Conservation (phyloP, 139 green algal genomes). For the Klebsormidium nitens region DNA sequence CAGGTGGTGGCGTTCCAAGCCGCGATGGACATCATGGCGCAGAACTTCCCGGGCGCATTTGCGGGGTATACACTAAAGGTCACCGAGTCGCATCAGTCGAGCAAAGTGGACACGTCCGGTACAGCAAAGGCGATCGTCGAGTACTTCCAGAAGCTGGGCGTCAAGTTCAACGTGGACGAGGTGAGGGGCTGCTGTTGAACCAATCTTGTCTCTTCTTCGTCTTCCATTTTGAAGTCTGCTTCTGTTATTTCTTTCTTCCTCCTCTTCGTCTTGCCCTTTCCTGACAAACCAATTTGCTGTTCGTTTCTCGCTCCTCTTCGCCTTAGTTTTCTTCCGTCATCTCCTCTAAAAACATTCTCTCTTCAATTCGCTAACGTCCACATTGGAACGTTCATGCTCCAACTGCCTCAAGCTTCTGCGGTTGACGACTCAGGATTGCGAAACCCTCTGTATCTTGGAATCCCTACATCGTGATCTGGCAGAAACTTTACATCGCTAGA, state of each 20-base stretch:
- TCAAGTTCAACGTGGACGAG: slow-evolving; percentile 59
- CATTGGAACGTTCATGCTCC: neutral
- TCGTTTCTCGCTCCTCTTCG: too few species aligned
- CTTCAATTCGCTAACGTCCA: too few species aligned
- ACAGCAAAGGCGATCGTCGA: slow-evolving; percentile 87
- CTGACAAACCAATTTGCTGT: too few species aligned
- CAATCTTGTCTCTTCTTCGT: slow-evolving; percentile 5
- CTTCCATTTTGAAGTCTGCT: neutral
- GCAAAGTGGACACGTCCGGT: slow-evolving; percentile 88
- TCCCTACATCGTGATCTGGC: neutral
- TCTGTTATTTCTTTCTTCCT: slow-evolving; percentile 2
- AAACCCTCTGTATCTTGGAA: neutral
- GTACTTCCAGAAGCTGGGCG: slow-evolving; percentile 80
- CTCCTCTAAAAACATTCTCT: too few species aligned
- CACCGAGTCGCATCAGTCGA: slow-evolving; percentile 90
- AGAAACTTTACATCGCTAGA: neutral
- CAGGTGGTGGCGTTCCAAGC: slow-evolving; percentile 84
- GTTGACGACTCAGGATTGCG: neutral
- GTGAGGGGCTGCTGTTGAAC: slow-evolving; percentile 5
- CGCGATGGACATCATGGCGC: slow-evolving; percentile 85
- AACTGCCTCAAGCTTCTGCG: neutral
- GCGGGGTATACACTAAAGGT: slow-evolving; percentile 79
- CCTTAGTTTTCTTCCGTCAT: too few species aligned
- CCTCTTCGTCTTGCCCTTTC: too few species aligned
- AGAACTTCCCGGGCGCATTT: slow-evolving; percentile 91